These are phyloP conservation scores for Coleophoma crateriformis DNA, from an alignment of 2,329 filamentous ascomycete species.

Conservation along the genomic window DNA sequence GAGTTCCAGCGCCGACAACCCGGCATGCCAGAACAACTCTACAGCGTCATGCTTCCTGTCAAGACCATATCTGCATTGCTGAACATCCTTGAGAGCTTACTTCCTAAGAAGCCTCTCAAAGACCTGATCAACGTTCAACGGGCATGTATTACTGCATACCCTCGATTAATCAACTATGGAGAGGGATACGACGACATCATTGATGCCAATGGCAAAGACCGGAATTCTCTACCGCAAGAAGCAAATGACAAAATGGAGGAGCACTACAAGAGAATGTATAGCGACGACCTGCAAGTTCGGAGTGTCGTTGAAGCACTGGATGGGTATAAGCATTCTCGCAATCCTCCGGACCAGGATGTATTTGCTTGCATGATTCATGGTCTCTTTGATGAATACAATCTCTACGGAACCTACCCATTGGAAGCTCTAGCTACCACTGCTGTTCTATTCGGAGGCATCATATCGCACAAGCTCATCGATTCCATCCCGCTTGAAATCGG, in stretches of 20 bases:
- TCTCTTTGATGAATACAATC: constrained; percentile 92
- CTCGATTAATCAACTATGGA: constrained; percentile 91
- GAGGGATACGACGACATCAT: constrained; percentile 90
- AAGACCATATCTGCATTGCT: constrained; percentile 80
- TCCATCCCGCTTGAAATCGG: constrained; percentile 88
- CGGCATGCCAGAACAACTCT: constrained; percentile 53
- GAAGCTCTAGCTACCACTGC: constrained; percentile 93
- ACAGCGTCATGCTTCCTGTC: constrained; percentile 72
- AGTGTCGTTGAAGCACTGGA: constrained; percentile 81
- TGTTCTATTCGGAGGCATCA: constrained; percentile 93
- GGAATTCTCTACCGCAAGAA: constrained; percentile 73
- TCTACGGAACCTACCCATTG: constrained; percentile 93
- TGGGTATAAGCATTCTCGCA: constrained; percentile 80
- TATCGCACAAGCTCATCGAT: constrained; percentile 87
- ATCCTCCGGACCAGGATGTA: constrained; percentile 82
- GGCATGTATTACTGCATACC: constrained; percentile 86
- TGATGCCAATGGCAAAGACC: constrained; percentile 72
- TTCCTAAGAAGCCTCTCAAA: constrained; percentile 51
- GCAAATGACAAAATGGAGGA: constrained; percentile 94
- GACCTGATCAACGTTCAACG: constrained; percentile 79
- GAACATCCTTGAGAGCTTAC: constrained; percentile 68
- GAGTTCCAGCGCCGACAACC: constrained; percentile 56
- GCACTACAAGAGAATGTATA: constrained; percentile 97
- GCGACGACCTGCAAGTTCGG: constrained; percentile 79
- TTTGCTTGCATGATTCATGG: constrained; percentile 99